Evolutionary conservation across 2,329 filamentous ascomycete species (phyloP).

Genomic region (Chrysoporthe austroafricana): DNA sequence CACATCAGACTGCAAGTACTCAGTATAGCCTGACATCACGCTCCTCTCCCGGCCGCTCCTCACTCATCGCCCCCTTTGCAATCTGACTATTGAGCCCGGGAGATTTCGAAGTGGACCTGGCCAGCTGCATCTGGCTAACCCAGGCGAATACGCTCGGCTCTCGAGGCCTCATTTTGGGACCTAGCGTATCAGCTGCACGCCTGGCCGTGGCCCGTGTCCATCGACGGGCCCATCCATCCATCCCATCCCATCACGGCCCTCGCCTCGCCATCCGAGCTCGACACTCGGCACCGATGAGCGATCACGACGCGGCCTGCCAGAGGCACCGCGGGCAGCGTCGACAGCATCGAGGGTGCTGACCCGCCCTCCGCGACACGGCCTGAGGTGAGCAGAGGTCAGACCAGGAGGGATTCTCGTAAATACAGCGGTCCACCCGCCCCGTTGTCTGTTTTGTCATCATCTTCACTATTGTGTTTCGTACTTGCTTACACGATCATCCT

Average conservation of each 20-base stretch:
- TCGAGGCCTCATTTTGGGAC: background rate
- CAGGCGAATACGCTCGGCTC: slow-evolving; percentile 13
- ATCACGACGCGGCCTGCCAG: background rate
- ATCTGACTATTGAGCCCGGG: slow-evolving; percentile 10
- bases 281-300: background rate
- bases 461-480: background rate
- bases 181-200: slow-evolving; percentile 14
- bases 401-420: background rate
- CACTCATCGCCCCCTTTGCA: background rate
- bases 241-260: background rate
- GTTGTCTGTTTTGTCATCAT: background rate
- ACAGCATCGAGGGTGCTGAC: background rate
- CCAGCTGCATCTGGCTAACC: slow-evolving; percentile 23
- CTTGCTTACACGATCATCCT: background rate
- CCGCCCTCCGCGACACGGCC: background rate
- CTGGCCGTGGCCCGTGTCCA: background rate
- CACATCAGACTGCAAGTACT: background rate
- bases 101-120: slow-evolving; percentile 8
- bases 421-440: background rate
- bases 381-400: background rate
- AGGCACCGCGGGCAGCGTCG: background rate
- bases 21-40: background rate
- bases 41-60: background rate
- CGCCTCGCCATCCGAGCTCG: background rate
- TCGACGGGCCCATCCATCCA: background rate